These are phyloP conservation scores for Arabis hirsuta DNA, from an alignment of 345 rosid genomes.

Conservation along the genomic window DNA sequence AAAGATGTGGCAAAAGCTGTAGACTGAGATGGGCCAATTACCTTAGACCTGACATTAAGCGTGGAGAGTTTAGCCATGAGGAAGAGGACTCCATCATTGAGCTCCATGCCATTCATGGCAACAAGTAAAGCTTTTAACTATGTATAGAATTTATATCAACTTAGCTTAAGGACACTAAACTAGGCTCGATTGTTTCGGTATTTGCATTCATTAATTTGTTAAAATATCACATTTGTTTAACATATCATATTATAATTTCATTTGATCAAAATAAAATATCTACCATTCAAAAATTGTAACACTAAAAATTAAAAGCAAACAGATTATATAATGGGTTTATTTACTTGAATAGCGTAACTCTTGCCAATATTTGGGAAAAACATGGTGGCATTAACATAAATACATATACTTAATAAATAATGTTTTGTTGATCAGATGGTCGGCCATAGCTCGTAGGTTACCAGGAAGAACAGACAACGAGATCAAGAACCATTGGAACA, in stretches of 20 bases:
- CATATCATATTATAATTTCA: background rate
- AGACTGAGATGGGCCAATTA: slow-evolving; percentile 57
- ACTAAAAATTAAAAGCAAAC: background rate
- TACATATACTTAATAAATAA: slow-evolving; percentile 15
- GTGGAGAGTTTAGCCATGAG: slow-evolving; percentile 49
- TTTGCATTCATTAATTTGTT: background rate
- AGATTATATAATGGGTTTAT: background rate
- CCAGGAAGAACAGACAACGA: slow-evolving; percentile 63
- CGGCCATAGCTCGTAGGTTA: slow-evolving; percentile 57
- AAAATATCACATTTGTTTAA: background rate
- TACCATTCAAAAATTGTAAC: background rate
- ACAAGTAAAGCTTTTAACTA: slow-evolving; percentile 42
- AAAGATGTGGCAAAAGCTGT: slow-evolving; percentile 58
- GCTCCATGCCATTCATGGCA: slow-evolving; percentile 51
- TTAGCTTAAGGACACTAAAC: background rate
- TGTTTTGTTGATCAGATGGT: slow-evolving; percentile 52
- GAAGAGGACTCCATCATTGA: slow-evolving; percentile 49
- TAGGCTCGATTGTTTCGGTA: background rate
- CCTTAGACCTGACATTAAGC: slow-evolving; percentile 51
- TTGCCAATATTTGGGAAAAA: no score
- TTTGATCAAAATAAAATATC: background rate
- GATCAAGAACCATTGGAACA: slow-evolving; percentile 67
- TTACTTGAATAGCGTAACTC: no score
- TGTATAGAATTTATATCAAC: background rate
- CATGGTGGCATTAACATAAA: no score